Base-by-base conservation (phyloP, 805 yeast species). In the Lipomyces japonicus region DNA sequence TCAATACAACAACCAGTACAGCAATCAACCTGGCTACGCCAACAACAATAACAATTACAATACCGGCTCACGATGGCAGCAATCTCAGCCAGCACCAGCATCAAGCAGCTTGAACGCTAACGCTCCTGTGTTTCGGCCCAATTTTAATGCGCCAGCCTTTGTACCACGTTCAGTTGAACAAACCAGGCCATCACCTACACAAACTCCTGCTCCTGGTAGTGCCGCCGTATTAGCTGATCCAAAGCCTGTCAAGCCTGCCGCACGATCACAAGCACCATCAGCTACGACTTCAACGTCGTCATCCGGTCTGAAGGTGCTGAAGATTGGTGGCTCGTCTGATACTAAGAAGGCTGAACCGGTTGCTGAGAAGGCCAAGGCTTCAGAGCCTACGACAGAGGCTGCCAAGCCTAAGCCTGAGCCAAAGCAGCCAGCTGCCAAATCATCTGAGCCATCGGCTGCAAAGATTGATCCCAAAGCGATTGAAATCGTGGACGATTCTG, bases 401-500 rank as follows among this genome's bases (percentile, higher is more conserved):
- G 26, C 31, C 7, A 46, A 44, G 43, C 51, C 65, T 22, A 55
- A 50, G 44, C 25, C 55, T 9, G 48, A 41, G 39, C 14, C 16
- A 21, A 52, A 58, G 38, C 26, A 43, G 16, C 34, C 28, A 36
- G 35, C 49, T 19, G 47, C 53, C 9, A 59, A 81, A 74, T 63
- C 78, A 81, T 42, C 75, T 84, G 67, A 83, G 82, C 65, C 38
- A 3, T n/a, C 31, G n/a, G 3, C 10, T 26, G 39, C 18, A 26
- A 12, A 39, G 32, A 24, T 32, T 10, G 44, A 18, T 23, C 37
- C 49, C 16, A 26, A n/a, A 2, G 57, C 68, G 40, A 74, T 79
- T n/a, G 87, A 79, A 52, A 74, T 81, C 30, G 71, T 71, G 59
- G 80, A 77, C 59, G 87, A 82, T 64, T 88, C 81, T 68, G 95